A percentile compares a stretch with the other conserved stretches of the same genome.
Evolutionary conservation across 345 rosid species (phyloP).

Genomic region (Aquilaria yunnanensis): DNA sequence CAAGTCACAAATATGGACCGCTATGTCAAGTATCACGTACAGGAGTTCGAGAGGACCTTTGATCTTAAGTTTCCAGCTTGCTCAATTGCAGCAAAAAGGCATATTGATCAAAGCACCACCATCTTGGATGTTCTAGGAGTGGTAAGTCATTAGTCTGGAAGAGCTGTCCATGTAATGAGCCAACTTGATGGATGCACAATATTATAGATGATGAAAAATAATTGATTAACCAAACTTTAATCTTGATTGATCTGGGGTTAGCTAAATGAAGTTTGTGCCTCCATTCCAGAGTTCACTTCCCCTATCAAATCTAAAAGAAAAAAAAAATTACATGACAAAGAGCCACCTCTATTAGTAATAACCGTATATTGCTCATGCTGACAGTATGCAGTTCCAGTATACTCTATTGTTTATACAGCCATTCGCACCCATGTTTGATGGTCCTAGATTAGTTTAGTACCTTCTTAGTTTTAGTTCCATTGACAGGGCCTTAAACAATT

Average conservation of each 20-base stretch:
- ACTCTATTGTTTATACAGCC: no score
- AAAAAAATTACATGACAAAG: neutral
- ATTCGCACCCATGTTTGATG: no score
- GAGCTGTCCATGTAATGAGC: neutral
- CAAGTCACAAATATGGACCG: slow-evolving; percentile 93
- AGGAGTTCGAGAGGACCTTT: slow-evolving; percentile 88
- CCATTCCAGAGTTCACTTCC: no score
- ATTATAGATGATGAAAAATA: no score
- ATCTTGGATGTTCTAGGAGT: slow-evolving; percentile 98
- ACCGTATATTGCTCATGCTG: no score
- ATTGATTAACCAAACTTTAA: no score
- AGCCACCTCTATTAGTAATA: neutral
- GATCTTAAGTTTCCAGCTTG: slow-evolving; percentile 79
- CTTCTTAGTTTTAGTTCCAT: slow-evolving; percentile 5
- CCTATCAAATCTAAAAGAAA: neutral
- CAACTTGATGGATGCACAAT: no score
- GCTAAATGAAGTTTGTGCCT: no score
- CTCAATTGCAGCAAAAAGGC: slow-evolving; percentile 78
- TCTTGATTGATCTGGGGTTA: no score
- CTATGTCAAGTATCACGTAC: slow-evolving; percentile 84
- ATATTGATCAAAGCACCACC: slow-evolving; percentile 93
- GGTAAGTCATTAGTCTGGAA: slow-evolving; percentile 39
- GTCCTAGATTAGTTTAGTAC: no score
- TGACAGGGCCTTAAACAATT: slow-evolving; percentile 83
- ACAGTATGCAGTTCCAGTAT: no score